phyloP scores from a whole-genome alignment of 1,284 basidiomycete species.

The Anthracocystis setariae region DNA sequence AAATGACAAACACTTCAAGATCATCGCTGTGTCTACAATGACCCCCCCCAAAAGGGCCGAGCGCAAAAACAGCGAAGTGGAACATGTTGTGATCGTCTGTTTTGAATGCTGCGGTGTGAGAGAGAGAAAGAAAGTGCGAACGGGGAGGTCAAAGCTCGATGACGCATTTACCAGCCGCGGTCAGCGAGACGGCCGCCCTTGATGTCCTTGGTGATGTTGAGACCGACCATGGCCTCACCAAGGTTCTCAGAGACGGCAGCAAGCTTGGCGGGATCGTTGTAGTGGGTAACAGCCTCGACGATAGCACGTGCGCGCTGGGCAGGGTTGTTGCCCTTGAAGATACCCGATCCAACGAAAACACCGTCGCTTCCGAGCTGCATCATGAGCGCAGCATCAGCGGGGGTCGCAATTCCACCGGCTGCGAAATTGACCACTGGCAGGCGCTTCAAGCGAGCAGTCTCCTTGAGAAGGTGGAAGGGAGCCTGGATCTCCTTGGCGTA shows the following conservation, averaged over 20 bases:
- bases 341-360: constrained; percentile 71
- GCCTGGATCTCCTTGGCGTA: constrained; percentile 90
- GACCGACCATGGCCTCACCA: constrained; percentile 90
- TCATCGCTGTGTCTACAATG: no score
- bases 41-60: no score
- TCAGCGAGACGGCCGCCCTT: constrained; percentile 60
- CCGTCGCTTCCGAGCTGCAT: constrained; percentile 99
- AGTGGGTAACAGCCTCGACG: constrained; percentile 96
- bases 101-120: constrained; percentile 3
- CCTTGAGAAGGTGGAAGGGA: constrained; percentile 97
- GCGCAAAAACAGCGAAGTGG: neutral
- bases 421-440: constrained; percentile 81
- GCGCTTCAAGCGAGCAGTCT: constrained; percentile 90
- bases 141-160: neutral
- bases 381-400: constrained; percentile 97
- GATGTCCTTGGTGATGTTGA: constrained; percentile 74
- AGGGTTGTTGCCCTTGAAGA: constrained; percentile 80
- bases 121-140: neutral
- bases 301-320: constrained; percentile 95
- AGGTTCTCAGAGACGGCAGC: constrained; percentile 84
- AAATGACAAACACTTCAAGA: neutral
- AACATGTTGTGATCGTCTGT: neutral
- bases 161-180: constrained; percentile 60
- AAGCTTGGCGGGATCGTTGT: constrained; percentile 69
- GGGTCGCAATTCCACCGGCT: constrained; percentile 94